Evolutionary conservation across 1,284 basidiomycete species (phyloP).

Genomic region (Sparassis latifolia): DNA sequence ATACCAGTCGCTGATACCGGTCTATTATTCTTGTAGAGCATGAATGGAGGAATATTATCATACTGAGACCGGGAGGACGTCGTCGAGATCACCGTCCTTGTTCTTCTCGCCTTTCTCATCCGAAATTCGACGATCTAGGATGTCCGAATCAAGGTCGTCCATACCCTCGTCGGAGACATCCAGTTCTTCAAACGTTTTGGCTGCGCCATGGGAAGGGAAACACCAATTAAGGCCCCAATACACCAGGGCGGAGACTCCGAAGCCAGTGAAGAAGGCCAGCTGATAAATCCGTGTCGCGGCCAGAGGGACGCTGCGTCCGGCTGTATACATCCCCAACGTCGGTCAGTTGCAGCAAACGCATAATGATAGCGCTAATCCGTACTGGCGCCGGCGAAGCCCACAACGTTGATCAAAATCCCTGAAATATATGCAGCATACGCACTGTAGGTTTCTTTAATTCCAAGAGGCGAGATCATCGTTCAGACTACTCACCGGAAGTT

Average conservation of each 20-base stretch:
- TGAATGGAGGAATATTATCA: neutral
- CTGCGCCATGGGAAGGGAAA: slow-evolving; percentile 53
- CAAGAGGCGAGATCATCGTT: neutral
- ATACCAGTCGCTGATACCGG: no score
- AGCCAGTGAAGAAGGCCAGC: slow-evolving; percentile 76
- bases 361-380: slow-evolving; percentile 11
- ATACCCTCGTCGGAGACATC: slow-evolving; percentile 39
- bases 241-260: slow-evolving; percentile 58
- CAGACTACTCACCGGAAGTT: slow-evolving; percentile 50
- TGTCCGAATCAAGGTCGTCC: neutral
- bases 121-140: neutral
- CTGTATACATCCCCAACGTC: slow-evolving; percentile 21
- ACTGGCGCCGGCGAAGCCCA: slow-evolving; percentile 66
- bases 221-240: slow-evolving; percentile 55
- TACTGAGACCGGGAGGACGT: slow-evolving; percentile 1
- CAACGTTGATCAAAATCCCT: slow-evolving; percentile 79
- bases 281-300: slow-evolving; percentile 66
- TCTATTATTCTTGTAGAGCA: no score
- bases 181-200: slow-evolving; percentile 50
- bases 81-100: slow-evolving; percentile 5
- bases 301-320: slow-evolving; percentile 51
- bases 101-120: slow-evolving; percentile 1
- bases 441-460: slow-evolving; percentile 26
- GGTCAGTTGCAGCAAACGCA: slow-evolving; percentile 3
- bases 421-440: slow-evolving; percentile 68